phyloP scores from a whole-genome alignment of 768 basidiomycete genomes.

The Boletus fagicola region DNA sequence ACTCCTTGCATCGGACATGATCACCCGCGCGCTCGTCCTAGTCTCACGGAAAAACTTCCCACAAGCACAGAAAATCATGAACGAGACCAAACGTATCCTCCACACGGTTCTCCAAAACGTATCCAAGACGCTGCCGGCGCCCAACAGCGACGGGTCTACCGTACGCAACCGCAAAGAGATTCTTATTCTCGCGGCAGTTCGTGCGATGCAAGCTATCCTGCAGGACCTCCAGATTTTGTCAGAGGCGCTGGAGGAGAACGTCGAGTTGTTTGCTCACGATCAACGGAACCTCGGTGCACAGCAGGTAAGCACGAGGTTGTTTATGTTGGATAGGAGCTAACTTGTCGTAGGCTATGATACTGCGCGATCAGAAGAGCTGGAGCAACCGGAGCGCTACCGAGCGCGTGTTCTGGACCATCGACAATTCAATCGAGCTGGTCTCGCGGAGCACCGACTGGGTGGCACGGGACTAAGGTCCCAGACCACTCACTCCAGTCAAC shows the following conservation, averaged over 20 bases:
- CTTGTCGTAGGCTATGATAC: constrained; percentile 78
- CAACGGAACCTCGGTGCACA: constrained; percentile 96
- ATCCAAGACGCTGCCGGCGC: constrained; percentile 66
- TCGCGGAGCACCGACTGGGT: constrained; percentile 87
- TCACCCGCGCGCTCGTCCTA: constrained; percentile 88
- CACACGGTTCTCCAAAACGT: constrained; percentile 87
- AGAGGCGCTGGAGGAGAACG: constrained; percentile 88
- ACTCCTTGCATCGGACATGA: constrained; percentile 95
- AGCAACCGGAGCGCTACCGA: constrained; percentile 89
- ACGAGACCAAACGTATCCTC: constrained; percentile 88
- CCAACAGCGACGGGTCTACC: constrained; percentile 44
- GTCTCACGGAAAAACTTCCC: constrained; percentile 88
- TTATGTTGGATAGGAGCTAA: background rate
- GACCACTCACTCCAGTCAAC: background rate
- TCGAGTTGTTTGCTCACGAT: constrained; percentile 89
- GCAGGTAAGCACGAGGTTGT: constrained; percentile 57
- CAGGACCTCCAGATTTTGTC: constrained; percentile 84
- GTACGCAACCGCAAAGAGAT: constrained; percentile 76
- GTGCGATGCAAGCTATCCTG: constrained; percentile 80
- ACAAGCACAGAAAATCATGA: constrained; percentile 87
- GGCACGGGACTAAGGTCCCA: constrained; percentile 52
- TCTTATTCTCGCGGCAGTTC: constrained; percentile 66
- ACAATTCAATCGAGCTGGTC: constrained; percentile 85
- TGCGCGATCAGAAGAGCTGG: constrained; percentile 96
- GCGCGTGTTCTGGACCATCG: constrained; percentile 88